Base-by-base conservation (phyloP, 768 basidiomycete species). In the Tricholoma sp. region DNA sequence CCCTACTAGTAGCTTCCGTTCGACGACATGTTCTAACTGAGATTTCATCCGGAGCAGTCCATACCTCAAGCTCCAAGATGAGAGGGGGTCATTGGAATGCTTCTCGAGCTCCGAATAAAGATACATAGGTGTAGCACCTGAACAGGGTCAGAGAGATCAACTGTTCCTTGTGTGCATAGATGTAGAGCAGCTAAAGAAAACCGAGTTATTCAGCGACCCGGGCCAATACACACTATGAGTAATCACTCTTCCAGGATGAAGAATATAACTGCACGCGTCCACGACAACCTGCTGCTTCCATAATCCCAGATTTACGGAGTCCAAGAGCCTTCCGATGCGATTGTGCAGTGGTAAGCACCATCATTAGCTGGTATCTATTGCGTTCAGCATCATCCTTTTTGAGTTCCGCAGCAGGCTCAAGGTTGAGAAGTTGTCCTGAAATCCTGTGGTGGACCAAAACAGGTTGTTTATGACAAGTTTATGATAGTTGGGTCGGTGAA, bases 51-150 rank as follows among this genome's bases (percentile, higher is more conserved):
- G 42, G 42, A 44, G 42, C 18, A 4, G 10, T 44, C 42, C 50
- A 51, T 5, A 20, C 33, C 50, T 17, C 4, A 37, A 51, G n/a
- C 34, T 51, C 50, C 1, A 11, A 36, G 31, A n/a, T n/a, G 20
- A 17, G 6, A 37, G n/a, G 31, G 4, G 36, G 12, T 36, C 33
- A 29, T 45, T 3, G 20, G 49, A 47, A 49, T 55, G n/a, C 41
- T 37, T 57, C 41, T 52, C 56, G n/a, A 55, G 54, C 42, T 55
- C 49, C 34, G 54, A 55, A 55, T 31, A 55, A 53, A 53, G 44
- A 52, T 34, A 10, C 49, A 52, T 47, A 57, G 51, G 51, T 33
- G 51, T 53, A 57, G 47, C 42, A 57, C 41, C 13, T 57, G 31
- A 48, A 53, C 39, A 57, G 56, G 50, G 52, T 57, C 32, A 5